phyloP scores from a whole-genome alignment of 1,139 yeast species.

The Pichia sp. region DNA sequence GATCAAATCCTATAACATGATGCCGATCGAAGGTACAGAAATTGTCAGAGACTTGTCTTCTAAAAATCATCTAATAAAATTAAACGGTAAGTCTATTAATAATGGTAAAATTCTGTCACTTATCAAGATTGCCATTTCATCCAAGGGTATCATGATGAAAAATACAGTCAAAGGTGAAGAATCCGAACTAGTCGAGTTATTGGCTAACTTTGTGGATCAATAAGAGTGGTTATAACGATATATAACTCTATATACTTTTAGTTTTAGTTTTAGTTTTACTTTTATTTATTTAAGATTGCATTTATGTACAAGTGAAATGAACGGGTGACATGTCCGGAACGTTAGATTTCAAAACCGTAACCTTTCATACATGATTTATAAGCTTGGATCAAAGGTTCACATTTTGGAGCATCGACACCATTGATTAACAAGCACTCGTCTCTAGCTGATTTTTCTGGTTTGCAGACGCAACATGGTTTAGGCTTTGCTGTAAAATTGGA shows the following conservation, averaged over 20 bases:
- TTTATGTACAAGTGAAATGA: background rate
- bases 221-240: background rate
- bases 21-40: constrained; percentile 77
- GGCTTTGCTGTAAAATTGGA: constrained; percentile 38
- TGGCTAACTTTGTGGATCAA: constrained; percentile 34
- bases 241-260: background rate
- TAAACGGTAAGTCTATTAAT: constrained; percentile 73
- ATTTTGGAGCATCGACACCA: constrained; percentile 80
- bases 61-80: constrained; percentile 58
- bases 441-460: constrained; percentile 71
- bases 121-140: constrained; percentile 65
- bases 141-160: constrained; percentile 72
- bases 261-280: background rate
- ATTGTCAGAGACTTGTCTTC: constrained; percentile 38
- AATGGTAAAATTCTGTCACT: constrained; percentile 64
- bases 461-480: constrained; percentile 96
- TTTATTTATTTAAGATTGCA: background rate
- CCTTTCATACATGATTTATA: constrained; percentile 91
- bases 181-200: constrained; percentile 37
- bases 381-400: constrained; percentile 58
- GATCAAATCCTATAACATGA: constrained; percentile 39
- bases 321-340: no score
- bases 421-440: constrained; percentile 81
- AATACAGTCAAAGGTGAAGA: constrained; percentile 63
- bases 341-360: constrained; percentile 58